Evolutionary conservation across 2,329 filamentous ascomycete genomes (phyloP).

Genomic region (Botryosphaeria dothidea): DNA sequence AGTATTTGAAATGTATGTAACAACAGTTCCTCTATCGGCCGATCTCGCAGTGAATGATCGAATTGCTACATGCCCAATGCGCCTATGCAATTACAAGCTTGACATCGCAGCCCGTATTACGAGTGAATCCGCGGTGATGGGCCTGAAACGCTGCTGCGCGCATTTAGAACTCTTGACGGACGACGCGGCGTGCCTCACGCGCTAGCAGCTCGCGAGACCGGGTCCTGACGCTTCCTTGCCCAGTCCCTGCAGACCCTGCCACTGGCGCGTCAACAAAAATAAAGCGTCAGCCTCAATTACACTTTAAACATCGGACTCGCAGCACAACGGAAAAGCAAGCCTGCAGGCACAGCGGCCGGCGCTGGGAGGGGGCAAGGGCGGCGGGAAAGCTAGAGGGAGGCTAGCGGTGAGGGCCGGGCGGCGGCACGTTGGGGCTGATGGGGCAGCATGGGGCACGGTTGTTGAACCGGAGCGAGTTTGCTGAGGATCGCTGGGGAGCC

Average conservation of each 20-base stretch:
- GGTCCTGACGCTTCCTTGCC: not conserved
- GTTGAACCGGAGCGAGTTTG: conserved; percentile 13
- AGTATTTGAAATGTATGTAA: conserved; percentile 17
- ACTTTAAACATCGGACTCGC: not conserved
- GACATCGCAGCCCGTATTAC: not conserved
- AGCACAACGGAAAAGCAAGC: not conserved
- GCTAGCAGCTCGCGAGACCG: not conserved
- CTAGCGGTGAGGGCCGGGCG: conserved; percentile 17
- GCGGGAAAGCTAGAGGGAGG: conserved; percentile 1
- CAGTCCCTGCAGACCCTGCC: not conserved
- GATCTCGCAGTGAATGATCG: not conserved
- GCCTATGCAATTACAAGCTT: not conserved
- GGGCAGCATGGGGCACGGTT: conserved; percentile 11
- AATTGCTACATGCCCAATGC: not conserved
- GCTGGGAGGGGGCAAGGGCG: not conserved
- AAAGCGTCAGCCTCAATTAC: not conserved
- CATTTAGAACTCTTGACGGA: not conserved
- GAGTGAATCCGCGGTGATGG: not conserved
- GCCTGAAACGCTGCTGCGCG: not conserved
- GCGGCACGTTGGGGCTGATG: conserved; percentile 18
- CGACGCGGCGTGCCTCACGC: not conserved
- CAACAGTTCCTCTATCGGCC: not conserved
- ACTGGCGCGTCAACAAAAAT: conserved; percentile 2
- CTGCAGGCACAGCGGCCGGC: not conserved
- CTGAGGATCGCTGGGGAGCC: conserved; percentile 19